These are phyloP conservation scores for Salicornia ramosissima DNA, from an alignment of 148 eudicot species.

Conservation along the genomic window DNA sequence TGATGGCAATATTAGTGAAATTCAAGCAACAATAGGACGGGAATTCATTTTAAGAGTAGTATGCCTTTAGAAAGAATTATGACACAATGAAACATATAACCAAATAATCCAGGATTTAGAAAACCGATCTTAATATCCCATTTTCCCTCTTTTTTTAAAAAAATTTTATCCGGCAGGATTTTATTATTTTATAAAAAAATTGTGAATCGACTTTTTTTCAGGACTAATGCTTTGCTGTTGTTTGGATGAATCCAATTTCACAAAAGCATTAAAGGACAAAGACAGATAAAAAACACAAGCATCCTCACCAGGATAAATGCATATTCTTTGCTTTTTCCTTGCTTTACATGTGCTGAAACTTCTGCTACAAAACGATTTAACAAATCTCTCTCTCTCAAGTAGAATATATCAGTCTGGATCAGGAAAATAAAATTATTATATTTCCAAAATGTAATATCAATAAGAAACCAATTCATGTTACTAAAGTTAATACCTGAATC, in stretches of 20 bases:
- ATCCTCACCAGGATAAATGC: slow-evolving; percentile 63
- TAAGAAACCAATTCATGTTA: slow-evolving; percentile 5
- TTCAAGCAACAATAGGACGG: not conserved
- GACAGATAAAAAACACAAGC: not conserved
- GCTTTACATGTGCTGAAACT: slow-evolving; percentile 55
- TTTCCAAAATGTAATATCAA: not conserved
- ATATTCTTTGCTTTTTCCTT: slow-evolving; percentile 72
- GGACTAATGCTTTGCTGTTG: no score
- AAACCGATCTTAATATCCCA: not conserved
- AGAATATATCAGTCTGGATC: slow-evolving; percentile 73
- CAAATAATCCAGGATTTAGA: not conserved
- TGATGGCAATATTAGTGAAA: not conserved
- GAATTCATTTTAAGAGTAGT: not conserved
- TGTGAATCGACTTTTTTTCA: no score
- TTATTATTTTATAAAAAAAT: no score
- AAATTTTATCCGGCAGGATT: not conserved
- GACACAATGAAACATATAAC: not conserved
- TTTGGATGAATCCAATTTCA: not conserved
- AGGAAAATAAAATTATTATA: slow-evolving; percentile 12
- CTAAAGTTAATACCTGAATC: slow-evolving; percentile 57
- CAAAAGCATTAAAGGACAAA: not conserved
- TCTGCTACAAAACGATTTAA: slow-evolving; percentile 67
- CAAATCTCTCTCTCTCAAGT: slow-evolving; percentile 84
- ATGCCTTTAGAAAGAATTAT: not conserved
- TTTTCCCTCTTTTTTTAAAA: not conserved